Conservation (phyloP, 1,284 basidiomycete species). For the Ustilago loliicola region DNA sequence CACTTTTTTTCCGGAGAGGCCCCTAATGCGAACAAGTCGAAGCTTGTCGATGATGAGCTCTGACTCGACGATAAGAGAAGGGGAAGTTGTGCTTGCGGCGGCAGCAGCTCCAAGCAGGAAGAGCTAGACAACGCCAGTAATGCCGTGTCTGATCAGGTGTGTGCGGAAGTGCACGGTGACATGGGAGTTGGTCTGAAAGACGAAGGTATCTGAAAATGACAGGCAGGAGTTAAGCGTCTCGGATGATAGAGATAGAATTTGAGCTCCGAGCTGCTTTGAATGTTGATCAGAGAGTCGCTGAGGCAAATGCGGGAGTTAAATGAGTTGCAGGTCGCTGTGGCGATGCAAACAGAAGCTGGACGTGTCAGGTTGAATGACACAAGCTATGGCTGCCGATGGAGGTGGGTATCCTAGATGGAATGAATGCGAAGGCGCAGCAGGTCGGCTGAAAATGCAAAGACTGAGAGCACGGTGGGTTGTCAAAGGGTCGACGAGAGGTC, state of each 20-base stretch:
- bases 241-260: neutral
- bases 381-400: neutral
- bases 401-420: constrained; percentile 9
- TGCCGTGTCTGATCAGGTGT: constrained; percentile 7
- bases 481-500: neutral
- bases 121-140: constrained; percentile 5
- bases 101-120: neutral
- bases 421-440: constrained; percentile 5
- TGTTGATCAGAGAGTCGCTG: neutral
- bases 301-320: neutral
- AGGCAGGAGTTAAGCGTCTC: neutral
- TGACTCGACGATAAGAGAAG: neutral
- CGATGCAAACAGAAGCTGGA: neutral
- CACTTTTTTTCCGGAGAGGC: neutral
- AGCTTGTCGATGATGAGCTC: neutral
- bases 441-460: neutral
- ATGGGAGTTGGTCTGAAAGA: constrained; percentile 15
- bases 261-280: neutral
- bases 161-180: constrained; percentile 7
- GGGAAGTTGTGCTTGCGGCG: neutral
- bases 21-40: neutral
- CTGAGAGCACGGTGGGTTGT: constrained; percentile 4
- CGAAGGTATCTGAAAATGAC: neutral
- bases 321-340: neutral
- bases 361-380: neutral